phyloP scores from a whole-genome alignment of 148 eudicot genomes.

The Heliamphora exappendiculata region DNA sequence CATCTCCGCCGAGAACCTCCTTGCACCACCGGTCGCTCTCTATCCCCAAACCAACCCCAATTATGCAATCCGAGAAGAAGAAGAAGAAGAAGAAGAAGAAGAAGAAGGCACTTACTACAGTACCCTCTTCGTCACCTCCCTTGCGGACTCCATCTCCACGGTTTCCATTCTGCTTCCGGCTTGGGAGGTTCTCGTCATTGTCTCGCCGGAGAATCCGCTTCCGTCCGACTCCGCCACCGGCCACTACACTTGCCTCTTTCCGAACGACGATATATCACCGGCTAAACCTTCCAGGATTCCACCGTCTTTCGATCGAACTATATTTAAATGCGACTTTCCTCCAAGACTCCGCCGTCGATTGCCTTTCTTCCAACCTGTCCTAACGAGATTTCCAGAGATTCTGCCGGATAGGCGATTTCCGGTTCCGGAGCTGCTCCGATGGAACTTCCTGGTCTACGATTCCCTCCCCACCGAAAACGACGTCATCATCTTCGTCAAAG shows the following conservation, averaged over 20 bases:
- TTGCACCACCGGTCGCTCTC: neutral
- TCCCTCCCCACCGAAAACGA: conserved; percentile 40
- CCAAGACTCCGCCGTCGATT: conserved; percentile 28
- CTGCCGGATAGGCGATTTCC: conserved; percentile 4
- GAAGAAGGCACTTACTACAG: neutral
- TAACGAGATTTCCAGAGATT: conserved; percentile 1
- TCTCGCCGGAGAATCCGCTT: conserved; percentile 19
- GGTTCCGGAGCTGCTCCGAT: conserved; percentile 25
- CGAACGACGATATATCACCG: conserved; percentile 23
- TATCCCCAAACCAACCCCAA: conserved; percentile 2
- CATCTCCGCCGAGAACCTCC: neutral
- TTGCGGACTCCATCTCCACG: conserved; percentile 2
- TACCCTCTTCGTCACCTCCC: conserved; percentile 13
- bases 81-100: conserved; percentile 1
- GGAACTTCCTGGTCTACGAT: conserved; percentile 56
- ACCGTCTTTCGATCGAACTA: conserved; percentile 21
- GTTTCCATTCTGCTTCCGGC: conserved; percentile 46
- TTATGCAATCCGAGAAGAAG: conserved; percentile 9
- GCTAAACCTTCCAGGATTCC: conserved; percentile 36
- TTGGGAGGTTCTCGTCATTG: conserved; percentile 50
- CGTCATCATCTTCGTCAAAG: conserved; percentile 60
- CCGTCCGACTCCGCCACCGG: neutral
- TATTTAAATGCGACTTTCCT: conserved; percentile 48
- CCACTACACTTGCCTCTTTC: conserved; percentile 33
- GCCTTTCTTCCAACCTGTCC: conserved; percentile 36